Evolutionary conservation across 2,329 filamentous ascomycete species (phyloP).

Genomic region (Xylaria sp.): DNA sequence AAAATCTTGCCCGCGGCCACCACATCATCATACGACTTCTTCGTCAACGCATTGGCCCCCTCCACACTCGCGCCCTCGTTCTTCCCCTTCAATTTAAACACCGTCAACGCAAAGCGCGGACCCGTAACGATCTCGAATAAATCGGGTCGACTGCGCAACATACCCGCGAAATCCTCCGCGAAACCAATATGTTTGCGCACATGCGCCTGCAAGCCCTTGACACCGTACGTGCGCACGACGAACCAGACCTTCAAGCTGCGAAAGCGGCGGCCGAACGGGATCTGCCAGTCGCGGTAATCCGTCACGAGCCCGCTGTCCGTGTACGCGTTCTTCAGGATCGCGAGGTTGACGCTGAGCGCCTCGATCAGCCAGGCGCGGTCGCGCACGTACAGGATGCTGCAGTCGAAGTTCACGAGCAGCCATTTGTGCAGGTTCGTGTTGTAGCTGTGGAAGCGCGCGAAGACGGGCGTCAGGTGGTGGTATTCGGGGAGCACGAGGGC

Average conservation of each 20-base stretch:
- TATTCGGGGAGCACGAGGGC: constrained; percentile 78
- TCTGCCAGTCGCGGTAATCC: constrained; percentile 96
- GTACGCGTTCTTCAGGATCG: constrained; percentile 76
- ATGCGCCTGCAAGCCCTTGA: constrained; percentile 68
- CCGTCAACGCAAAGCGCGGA: constrained; percentile 73
- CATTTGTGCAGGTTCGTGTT: constrained; percentile 98
- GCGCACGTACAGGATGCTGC: constrained; percentile 73
- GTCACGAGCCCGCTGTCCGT: constrained; percentile 80
- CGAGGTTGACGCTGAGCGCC: constrained; percentile 59
- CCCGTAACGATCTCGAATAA: constrained; percentile 71
- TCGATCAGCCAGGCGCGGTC: constrained; percentile 70
- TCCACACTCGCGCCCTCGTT: constrained; percentile 34
- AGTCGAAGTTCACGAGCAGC: constrained; percentile 90
- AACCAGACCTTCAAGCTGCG: constrained; percentile 93
- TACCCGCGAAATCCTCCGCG: constrained; percentile 63
- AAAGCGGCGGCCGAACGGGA: constrained; percentile 85
- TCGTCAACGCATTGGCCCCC: constrained; percentile 62
- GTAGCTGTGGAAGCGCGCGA: constrained; percentile 75
- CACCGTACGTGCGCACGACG: constrained; percentile 76
- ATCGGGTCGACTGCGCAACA: constrained; percentile 56
- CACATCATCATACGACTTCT: constrained; percentile 67
- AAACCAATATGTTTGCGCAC: constrained; percentile 63
- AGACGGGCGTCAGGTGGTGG: constrained; percentile 55
- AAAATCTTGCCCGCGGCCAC: constrained; percentile 74
- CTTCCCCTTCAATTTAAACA: constrained; percentile 44